phyloP scores from a whole-genome alignment of 83 land plant genomes.

The Picea engelmannii region DNA sequence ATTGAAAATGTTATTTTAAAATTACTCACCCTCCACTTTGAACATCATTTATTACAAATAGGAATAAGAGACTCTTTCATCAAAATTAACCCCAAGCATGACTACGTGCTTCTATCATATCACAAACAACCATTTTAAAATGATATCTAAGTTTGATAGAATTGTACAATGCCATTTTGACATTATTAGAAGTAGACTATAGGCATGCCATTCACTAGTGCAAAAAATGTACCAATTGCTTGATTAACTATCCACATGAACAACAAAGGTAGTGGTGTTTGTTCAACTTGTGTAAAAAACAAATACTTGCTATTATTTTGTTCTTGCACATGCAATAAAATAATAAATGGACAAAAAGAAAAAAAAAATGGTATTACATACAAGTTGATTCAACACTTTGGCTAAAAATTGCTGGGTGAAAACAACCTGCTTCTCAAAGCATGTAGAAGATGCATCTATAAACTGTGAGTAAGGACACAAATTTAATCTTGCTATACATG shows the following conservation, averaged over 20 bases:
- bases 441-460: slow-evolving; percentile 96
- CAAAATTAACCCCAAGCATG: neutral
- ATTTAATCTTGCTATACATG: no score
- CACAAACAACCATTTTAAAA: neutral
- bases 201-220: slow-evolving; percentile 36
- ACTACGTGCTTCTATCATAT: neutral
- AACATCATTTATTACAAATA: no score
- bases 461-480: slow-evolving; percentile 42
- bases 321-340: neutral
- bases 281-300: slow-evolving; percentile 71
- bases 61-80: no score
- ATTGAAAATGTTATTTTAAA: no score
- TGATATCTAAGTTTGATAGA: neutral
- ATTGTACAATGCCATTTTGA: neutral
- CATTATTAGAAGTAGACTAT: neutral
- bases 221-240: slow-evolving; percentile 83
- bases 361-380: no score
- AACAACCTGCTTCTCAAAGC: slow-evolving; percentile 73
- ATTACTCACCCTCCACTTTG: no score
- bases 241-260: slow-evolving; percentile 98
- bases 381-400: no score
- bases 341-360: neutral
- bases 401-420: no score
- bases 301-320: neutral
- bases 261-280: slow-evolving; percentile 23